A percentile compares a stretch with the other conserved stretches of the same genome.
These are phyloP conservation scores for Aspergillus neoniger DNA, from an alignment of 2,329 filamentous ascomycete genomes.

Conservation along the genomic window DNA sequence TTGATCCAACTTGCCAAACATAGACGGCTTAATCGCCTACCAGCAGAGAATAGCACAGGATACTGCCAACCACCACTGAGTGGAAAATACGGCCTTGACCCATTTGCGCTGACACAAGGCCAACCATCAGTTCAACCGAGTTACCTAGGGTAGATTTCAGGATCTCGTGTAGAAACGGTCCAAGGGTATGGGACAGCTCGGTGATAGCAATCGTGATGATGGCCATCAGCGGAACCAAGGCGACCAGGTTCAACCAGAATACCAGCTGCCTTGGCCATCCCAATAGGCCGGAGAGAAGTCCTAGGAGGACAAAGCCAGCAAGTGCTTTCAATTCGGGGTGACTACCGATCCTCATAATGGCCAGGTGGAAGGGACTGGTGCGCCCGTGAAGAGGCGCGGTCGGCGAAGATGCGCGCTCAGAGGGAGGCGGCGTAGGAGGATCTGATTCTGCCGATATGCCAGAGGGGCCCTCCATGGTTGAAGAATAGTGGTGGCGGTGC, in stretches of 20 bases:
- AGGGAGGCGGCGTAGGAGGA: neutral
- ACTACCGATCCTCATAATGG: conserved; percentile 1
- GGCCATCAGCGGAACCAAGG: conserved; percentile 77
- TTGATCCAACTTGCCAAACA: neutral
- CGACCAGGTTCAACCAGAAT: conserved; percentile 83
- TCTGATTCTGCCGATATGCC: neutral
- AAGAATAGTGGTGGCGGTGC: neutral
- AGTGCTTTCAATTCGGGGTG: conserved; percentile 66
- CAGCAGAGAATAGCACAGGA: conserved; percentile 79
- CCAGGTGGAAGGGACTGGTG: neutral
- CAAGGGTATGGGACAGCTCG: conserved; percentile 64
- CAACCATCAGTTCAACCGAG: conserved; percentile 77
- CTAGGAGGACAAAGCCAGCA: conserved; percentile 63
- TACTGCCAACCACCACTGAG: conserved; percentile 81
- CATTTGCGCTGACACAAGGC: conserved; percentile 70
- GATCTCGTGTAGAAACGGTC: conserved; percentile 76
- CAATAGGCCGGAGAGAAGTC: conserved; percentile 69
- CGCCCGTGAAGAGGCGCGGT: neutral
- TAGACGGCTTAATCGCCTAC: conserved; percentile 45
- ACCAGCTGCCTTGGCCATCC: conserved; percentile 58
- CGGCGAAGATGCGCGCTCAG: neutral
- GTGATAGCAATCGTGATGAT: conserved; percentile 80
- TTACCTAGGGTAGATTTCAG: conserved; percentile 86
- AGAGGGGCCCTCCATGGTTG: neutral
- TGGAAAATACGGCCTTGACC: conserved; percentile 75